Conservation (phyloP, 2,329 filamentous ascomycete species). For the Trichoderma brevicompactum region DNA sequence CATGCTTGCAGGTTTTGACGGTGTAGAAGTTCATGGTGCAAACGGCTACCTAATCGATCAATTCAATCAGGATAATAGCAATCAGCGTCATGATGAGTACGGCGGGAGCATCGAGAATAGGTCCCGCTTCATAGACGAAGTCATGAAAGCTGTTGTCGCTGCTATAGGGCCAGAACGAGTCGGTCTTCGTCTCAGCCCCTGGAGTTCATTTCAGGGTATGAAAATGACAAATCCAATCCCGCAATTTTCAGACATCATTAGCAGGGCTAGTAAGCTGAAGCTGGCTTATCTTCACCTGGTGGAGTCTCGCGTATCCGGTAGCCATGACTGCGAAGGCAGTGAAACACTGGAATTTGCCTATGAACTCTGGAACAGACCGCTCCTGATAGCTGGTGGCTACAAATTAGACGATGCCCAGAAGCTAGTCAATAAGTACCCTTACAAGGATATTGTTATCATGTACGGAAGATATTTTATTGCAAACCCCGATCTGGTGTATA, state of each 20-base stretch:
- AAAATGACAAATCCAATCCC: conserved; percentile 38
- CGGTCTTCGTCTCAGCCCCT: conserved; percentile 62
- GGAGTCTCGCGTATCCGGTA: not conserved
- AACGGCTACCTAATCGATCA: conserved; percentile 68
- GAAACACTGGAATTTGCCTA: conserved; percentile 38
- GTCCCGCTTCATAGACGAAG: conserved; percentile 54
- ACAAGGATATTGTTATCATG: conserved; percentile 32
- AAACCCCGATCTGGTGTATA: conserved; percentile 40
- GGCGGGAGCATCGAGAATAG: conserved; percentile 60
- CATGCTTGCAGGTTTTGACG: conserved; percentile 70
- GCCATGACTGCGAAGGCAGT: conserved; percentile 28
- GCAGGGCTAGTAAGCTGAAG: conserved; percentile 32
- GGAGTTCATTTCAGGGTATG: conserved; percentile 39
- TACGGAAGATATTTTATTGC: conserved; percentile 40
- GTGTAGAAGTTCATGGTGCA: conserved; percentile 63
- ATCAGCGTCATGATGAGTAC: conserved; percentile 58
- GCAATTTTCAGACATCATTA: conserved; percentile 38
- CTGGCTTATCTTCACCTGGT: conserved; percentile 5
- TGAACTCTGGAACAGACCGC: conserved; percentile 36
- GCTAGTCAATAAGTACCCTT: conserved; percentile 33
- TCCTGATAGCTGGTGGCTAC: conserved; percentile 39
- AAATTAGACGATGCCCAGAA: conserved; percentile 32
- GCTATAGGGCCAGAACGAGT: conserved; percentile 55
- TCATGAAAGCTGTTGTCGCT: conserved; percentile 47
- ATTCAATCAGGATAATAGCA: conserved; percentile 59